Conservation (phyloP, 1,284 basidiomycete species). For the Austroboletus rostrupii region DNA sequence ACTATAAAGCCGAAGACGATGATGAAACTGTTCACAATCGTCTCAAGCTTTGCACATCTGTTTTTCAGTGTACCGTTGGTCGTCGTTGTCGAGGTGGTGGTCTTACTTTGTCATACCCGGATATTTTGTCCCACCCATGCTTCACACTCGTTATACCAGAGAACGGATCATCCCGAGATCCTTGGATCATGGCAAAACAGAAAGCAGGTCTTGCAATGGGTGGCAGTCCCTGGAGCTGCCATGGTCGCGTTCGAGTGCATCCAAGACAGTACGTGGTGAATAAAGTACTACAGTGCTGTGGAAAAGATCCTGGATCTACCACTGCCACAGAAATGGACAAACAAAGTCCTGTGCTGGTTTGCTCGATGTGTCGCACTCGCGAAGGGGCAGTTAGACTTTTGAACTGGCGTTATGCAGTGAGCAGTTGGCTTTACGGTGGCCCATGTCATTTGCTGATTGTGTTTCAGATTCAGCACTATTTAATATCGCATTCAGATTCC, state of each 20-base stretch:
- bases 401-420: conserved; percentile 25
- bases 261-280: conserved; percentile 17
- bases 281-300: conserved; percentile 18
- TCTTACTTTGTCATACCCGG: conserved; percentile 23
- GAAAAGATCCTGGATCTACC: conserved; percentile 23
- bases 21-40: conserved; percentile 17
- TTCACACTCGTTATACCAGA: conserved; percentile 17
- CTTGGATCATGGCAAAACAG: conserved; percentile 19
- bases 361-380: conserved; percentile 14
- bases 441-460: neutral
- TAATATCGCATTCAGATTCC: conserved; percentile 16
- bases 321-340: conserved; percentile 29
- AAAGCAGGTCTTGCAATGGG: conserved; percentile 24
- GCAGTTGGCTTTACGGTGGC: neutral
- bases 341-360: conserved; percentile 16
- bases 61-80: conserved; percentile 23
- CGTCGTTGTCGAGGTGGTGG: conserved; percentile 16
- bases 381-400: conserved; percentile 11
- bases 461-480: conserved; percentile 20
- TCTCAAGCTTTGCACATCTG: conserved; percentile 29
- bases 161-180: conserved; percentile 15
- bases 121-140: conserved; percentile 30
- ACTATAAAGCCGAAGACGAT: conserved; percentile 15
- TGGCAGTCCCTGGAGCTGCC: conserved; percentile 32
- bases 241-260: conserved; percentile 20